These are phyloP conservation scores for Pyrus pyrifolia DNA, from an alignment of 306 rosid species.

Conservation along the genomic window DNA sequence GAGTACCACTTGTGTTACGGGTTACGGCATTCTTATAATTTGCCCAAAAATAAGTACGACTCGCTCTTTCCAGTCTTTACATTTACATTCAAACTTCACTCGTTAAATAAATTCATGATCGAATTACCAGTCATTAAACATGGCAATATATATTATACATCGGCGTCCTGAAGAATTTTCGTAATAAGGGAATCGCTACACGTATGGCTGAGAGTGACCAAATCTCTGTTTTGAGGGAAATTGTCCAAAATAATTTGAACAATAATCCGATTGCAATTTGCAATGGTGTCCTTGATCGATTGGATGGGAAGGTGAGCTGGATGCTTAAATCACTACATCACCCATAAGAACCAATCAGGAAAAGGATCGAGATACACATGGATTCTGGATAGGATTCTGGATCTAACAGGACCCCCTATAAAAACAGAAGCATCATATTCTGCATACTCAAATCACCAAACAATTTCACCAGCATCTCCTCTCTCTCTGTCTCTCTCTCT, in stretches of 20 bases:
- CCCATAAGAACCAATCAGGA: constrained; percentile 11
- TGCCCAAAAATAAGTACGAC: too few relatives aligned
- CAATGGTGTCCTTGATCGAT: background rate
- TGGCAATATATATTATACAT: too few relatives aligned
- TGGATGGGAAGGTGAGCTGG: background rate
- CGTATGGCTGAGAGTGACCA: background rate
- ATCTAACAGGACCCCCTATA: background rate
- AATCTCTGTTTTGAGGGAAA: background rate
- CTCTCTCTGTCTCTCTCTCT: background rate
- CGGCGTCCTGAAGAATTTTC: background rate
- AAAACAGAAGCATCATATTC: background rate
- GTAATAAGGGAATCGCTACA: too few relatives aligned
- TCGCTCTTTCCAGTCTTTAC: too few relatives aligned
- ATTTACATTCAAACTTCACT: too few relatives aligned
- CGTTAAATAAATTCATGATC: too few relatives aligned
- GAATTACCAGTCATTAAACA: too few relatives aligned
- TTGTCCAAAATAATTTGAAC: background rate
- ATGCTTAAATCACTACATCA: background rate
- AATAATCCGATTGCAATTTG: background rate
- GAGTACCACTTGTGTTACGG: too few relatives aligned
- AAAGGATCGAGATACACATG: background rate
- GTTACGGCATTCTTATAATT: too few relatives aligned
- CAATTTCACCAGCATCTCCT: background rate
- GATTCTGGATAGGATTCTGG: constrained; percentile 8
- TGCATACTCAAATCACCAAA: background rate